Base-by-base conservation (phyloP, 1,139 yeast genomes). In the Torulaspora globosa region DNA sequence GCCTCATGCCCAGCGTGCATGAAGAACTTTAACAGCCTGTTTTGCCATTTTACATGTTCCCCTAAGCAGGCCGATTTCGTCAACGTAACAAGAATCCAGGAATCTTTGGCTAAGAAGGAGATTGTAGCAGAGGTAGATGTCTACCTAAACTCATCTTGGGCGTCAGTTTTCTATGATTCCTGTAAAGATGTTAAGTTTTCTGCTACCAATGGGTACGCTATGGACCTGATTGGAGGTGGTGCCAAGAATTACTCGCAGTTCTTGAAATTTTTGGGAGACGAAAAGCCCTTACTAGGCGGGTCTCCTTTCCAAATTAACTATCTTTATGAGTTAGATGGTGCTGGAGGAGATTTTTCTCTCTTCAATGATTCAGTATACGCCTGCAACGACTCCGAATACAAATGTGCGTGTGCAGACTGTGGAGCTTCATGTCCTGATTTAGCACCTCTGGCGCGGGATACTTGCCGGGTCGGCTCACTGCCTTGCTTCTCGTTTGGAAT, bases 171-270 rank as follows among this genome's bases (percentile, higher is more conserved):
- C 59, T 92, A 71, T 62, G 84, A 89, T 49, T 86, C 96, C 1
- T 92, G 98, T 69, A 85, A 86, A 58, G 80, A 84, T 52, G 84
- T 92, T 63, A 89, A 90, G 67, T 90, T 92, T 63, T 82, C 92
- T 3, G 96, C 97, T 5, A 89, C 97, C 8, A 90, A 90, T 66
- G 97, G 97, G 2, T 86, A 78, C 59, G 97, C 97, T 7, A 89
- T 92, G 97, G 97, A 92, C 62, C 74, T 92, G 42, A 84, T 92
- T 41, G 98, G 98, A 5, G 98, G 98, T 8, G 97, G 97, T 0
- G 97, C 97, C 2, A 75, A 74, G 49, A 79, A 82, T 58, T 86
- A 78, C 61, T 61, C 71, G 36, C 80, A 79, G 44, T 92, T 92
- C 62, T 70, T 92, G 55, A 86, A 88, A 66, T 92, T 90, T 60